Evolutionary conservation across 768 basidiomycete genomes (phyloP).

Genomic region (Erythrobasidium yunnanense): DNA sequence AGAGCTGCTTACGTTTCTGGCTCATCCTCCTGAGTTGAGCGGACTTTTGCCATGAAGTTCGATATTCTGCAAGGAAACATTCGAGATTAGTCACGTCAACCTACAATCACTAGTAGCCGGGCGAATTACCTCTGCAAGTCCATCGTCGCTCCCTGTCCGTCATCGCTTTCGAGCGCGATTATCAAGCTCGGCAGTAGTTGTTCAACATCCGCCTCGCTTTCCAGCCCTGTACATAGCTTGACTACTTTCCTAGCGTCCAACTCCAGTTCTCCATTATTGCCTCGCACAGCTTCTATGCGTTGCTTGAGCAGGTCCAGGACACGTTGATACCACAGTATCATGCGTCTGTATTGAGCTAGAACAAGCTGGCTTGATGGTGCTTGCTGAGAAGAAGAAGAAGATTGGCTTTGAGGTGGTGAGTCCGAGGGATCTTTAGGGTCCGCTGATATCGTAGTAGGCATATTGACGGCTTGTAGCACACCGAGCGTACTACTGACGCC

Average conservation of each 20-base stretch:
- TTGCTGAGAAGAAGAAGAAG: no score
- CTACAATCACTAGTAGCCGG: background rate
- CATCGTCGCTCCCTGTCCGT: background rate
- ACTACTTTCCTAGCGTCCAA: conserved; percentile 66
- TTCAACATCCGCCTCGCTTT: conserved; percentile 70
- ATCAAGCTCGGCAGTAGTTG: conserved; percentile 80
- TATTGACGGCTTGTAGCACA: conserved; percentile 55
- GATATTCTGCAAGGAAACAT: background rate
- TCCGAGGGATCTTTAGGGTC: conserved; percentile 56
- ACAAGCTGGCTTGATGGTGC: conserved; percentile 41
- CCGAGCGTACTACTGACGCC: conserved; percentile 58
- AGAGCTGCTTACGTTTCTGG: no score
- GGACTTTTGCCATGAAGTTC: conserved; percentile 21
- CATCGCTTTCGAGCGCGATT: conserved; percentile 57
- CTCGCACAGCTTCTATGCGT: conserved; percentile 60
- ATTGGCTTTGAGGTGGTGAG: no score
- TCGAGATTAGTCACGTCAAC: background rate
- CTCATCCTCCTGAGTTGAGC: background rate
- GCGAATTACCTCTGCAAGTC: conserved; percentile 19
- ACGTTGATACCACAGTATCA: conserved; percentile 72
- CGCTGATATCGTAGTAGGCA: conserved; percentile 54
- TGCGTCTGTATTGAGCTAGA: conserved; percentile 60
- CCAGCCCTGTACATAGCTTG: conserved; percentile 72
- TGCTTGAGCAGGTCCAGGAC: conserved; percentile 63
- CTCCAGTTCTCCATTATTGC: conserved; percentile 75